Evolutionary conservation across 2,329 filamentous ascomycete species (phyloP).

Genomic region (Colletotrichum tabaci): DNA sequence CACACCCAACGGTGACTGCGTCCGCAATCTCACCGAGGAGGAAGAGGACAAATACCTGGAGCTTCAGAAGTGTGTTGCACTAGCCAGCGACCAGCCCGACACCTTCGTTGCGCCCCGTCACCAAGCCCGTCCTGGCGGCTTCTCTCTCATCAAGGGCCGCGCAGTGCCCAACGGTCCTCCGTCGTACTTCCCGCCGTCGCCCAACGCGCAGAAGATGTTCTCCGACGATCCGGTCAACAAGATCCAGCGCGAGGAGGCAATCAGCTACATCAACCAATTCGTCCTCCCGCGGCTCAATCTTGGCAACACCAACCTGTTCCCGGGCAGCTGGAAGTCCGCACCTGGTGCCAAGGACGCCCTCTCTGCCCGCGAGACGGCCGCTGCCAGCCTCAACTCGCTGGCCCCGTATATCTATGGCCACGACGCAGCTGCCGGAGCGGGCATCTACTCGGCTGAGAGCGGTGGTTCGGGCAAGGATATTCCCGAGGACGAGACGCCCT

Average conservation of each 20-base stretch:
- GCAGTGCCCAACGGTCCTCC: conserved; percentile 76
- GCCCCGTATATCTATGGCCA: conserved; percentile 71
- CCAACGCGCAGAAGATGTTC: conserved; percentile 56
- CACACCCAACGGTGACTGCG: conserved; percentile 81
- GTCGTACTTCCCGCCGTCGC: conserved; percentile 70
- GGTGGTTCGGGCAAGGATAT: conserved; percentile 43
- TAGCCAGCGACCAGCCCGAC: conserved; percentile 65
- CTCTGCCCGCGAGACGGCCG: conserved; percentile 60
- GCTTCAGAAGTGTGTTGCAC: conserved; percentile 73
- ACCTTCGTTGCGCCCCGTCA: conserved; percentile 71
- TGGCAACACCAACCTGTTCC: conserved; percentile 61
- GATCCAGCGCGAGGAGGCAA: conserved; percentile 76
- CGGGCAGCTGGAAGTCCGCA: conserved; percentile 51
- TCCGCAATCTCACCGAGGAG: conserved; percentile 78
- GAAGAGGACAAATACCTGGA: conserved; percentile 80
- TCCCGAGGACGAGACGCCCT: conserved; percentile 44
- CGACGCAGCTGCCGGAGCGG: conserved; percentile 60
- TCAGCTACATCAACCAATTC: conserved; percentile 79
- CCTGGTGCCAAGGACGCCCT: conserved; percentile 53
- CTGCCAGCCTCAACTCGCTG: conserved; percentile 67
- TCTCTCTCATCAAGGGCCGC: conserved; percentile 74
- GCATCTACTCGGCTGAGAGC: conserved; percentile 53
- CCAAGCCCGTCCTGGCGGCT: conserved; percentile 67
- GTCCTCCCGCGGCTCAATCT: conserved; percentile 73
- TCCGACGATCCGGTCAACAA: conserved; percentile 73